Base-by-base conservation (phyloP, 148 eudicot genomes). In the Chenopodium quinoa region DNA sequence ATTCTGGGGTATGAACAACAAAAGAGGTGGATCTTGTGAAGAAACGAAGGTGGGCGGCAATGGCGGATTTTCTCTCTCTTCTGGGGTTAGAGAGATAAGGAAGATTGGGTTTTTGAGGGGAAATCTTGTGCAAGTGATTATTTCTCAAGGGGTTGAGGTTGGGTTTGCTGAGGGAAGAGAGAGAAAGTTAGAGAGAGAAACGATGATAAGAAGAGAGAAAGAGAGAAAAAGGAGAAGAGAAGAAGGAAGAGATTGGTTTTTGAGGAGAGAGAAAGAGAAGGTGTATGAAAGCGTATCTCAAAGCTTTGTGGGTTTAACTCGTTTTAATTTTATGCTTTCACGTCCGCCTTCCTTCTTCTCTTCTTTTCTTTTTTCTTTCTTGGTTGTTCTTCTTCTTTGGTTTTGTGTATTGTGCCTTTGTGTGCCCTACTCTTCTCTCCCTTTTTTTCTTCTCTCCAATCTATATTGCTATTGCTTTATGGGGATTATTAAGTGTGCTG, bases 221-320 rank as follows among this genome's bases (percentile, higher is more conserved):
- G 17, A 31, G 76, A 60, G 79, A 31, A 22, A 23, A 17, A 16
- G 4, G 4, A 16, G 17, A 73, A 25, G 75, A 73, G 79, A 50
- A 69, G 75, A 73, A 50, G 12, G 69, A 68, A 23, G 4, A 76
- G 48, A 62, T 48, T 50, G 82, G 78, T 68, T 69, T 46, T 73
- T 10, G 84, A 84, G 84, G 74, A 72, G 87, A 85, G 84, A 78
- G 86, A 70, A 34, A 34, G 37, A 34, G 56, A 14, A 56, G 62
- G 25, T 76, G 80, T 20, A 50, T 80, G 80, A 6, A 6, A 72
- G 46, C 52, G 79, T 27, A 78, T 22, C 79, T 62, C 82, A 85
- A 82, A 70, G 62, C 64, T 19, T 50, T 77, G 4, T 27, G 31
- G 31, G 48, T 75, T 85, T 71, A 60, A 82, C 46, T 64, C n/a